Base-by-base conservation (phyloP, 192 early-diverging fungal species). In the Chytriomyces hyalinus region DNA sequence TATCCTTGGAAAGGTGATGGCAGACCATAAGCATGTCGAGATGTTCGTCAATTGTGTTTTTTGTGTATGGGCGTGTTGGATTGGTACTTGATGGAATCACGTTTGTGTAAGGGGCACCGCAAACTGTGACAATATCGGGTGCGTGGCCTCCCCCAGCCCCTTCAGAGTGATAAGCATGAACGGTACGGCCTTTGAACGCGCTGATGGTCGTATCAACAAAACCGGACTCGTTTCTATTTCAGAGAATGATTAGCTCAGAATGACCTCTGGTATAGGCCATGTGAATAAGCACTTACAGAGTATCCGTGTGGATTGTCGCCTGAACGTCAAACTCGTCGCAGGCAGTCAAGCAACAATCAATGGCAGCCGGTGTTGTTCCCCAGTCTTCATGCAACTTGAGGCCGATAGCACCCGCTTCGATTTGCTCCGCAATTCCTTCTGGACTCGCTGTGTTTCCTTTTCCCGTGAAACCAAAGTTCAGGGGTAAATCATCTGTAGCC, bases 11-110 rank as follows among this genome's bases (percentile, higher is more conserved):
- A 69, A 99, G 85, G 77, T 99, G 97, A 81, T 99, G 97, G 81
- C 97, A 99, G 5, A 97, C 84, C 96, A 97, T 97, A 20, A 99
- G 87, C 97, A 99, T 97, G 76, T 99, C 97, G 24, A 99, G 88
- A 80, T 99, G 97, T 79, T 99, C 97, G 82, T 99, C 97, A 59
- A 97, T 85, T 20, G 97, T 99, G 85, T 99, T 99, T 46, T 85
- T 81, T 60, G 97, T 97, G 78, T 87, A 99, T 4, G 96, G 95
- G n/a, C 96, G 86, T 2, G 97, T 98, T 0, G 97, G 97, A 60
- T 97, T 98, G 36, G 97, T 98, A 49, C 94, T 95, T 13, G 93
- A 94, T 10, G 97, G 97, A 48, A 98, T 91, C 6, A 98, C 95
- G 59, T 95, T 94, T 43, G 87, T 81, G 44, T 73, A 45, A 10